A percentile compares a stretch with the other conserved stretches of the same genome.
phyloP scores from a whole-genome alignment of 805 yeast species.

The Sungouiella thailandica region DNA sequence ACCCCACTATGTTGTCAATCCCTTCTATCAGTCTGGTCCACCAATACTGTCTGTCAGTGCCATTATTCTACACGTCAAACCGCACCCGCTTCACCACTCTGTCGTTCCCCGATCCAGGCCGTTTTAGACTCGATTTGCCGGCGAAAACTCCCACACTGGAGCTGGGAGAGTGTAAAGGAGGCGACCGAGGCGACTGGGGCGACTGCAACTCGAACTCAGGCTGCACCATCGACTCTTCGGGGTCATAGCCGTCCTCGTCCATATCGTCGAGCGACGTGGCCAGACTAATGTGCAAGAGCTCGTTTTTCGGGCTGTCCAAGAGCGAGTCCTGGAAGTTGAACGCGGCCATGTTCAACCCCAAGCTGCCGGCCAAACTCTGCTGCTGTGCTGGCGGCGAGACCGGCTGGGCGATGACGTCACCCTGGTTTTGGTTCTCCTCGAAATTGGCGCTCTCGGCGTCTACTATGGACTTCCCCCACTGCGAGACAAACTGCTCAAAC shows the following conservation, averaged over 20 bases:
- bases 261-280: conserved; percentile 1
- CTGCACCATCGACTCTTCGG: conserved; percentile 11
- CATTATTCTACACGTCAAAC: conserved; percentile 22
- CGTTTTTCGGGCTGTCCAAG: conserved; percentile 14
- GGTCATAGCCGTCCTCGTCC: conserved; percentile 20
- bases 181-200: conserved; percentile 1
- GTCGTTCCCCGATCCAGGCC: conserved; percentile 13
- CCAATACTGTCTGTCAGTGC: no score
- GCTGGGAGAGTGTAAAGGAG: no score
- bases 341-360: conserved; percentile 20
- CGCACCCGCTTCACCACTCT: conserved; percentile 27
- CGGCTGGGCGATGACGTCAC: not conserved
- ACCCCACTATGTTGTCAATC: no score
- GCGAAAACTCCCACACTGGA: conserved; percentile 3
- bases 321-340: conserved; percentile 14
- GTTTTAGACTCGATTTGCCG: conserved; percentile 22
- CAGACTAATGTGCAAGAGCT: conserved; percentile 4
- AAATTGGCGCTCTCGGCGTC: not conserved
- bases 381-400: not conserved
- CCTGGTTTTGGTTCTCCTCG: conserved; percentile 2
- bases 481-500: conserved; percentile 6
- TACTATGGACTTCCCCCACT: conserved; percentile 9
- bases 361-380: conserved; percentile 14
- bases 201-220: not conserved
- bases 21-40: no score